Evolutionary conservation across 345 rosid genomes (phyloP).

Genomic region (Bruguiera gymnorhiza): DNA sequence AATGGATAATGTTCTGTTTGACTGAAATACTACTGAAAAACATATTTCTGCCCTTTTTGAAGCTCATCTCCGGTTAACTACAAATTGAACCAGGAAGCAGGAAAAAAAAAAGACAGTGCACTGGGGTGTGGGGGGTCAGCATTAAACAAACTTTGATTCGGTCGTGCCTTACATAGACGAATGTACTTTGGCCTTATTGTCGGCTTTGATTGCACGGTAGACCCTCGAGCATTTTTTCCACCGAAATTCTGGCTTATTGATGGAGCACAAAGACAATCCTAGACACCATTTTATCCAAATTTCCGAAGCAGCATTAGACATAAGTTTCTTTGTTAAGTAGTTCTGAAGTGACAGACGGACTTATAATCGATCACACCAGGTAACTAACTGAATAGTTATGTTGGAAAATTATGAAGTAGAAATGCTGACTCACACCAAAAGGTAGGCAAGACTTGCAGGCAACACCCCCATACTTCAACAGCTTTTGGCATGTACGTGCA

Average conservation of each 20-base stretch:
- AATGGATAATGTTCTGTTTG: background rate
- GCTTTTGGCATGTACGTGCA: conserved; percentile 14
- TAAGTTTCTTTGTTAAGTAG: conserved; percentile 10
- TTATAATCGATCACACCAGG: conserved; percentile 9
- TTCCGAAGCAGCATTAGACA: conserved; percentile 17
- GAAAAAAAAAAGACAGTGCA: background rate
- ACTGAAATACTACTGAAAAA: background rate
- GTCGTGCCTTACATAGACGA: conserved; percentile 13
- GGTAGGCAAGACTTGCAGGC: conserved; percentile 26
- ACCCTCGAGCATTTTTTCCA: background rate
- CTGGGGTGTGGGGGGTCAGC: background rate
- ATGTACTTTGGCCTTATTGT: conserved; percentile 8
- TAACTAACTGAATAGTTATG: conserved; percentile 8
- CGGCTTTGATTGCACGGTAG: background rate
- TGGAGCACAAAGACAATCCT: conserved; percentile 23
- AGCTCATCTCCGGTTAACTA: background rate
- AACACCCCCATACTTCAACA: conserved; percentile 24
- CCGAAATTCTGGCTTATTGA: background rate
- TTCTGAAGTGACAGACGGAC: conserved; percentile 1
- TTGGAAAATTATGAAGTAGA: conserved; percentile 16
- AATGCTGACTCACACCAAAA: conserved; percentile 15
- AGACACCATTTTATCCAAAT: background rate
- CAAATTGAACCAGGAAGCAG: background rate
- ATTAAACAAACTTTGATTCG: conserved; percentile 17
- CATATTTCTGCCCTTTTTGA: background rate